Percentiles rank a stretch among this genome's conserved stretches.
Evolutionary conservation across 2,329 filamentous ascomycete species (phyloP).

Genomic region (Mollisia scopiformis): DNA sequence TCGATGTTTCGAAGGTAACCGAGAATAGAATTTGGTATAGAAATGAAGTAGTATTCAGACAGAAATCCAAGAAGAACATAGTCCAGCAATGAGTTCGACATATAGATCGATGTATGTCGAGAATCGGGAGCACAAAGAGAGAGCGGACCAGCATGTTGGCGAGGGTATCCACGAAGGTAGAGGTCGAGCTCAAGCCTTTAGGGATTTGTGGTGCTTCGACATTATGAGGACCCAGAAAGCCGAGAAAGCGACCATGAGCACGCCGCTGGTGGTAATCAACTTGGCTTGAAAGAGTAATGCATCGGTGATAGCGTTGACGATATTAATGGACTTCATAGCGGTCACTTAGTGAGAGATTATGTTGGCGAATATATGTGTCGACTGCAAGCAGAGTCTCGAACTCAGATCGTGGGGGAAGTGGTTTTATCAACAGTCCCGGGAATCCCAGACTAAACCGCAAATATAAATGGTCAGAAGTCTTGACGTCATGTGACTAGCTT

Average conservation of each 20-base stretch:
- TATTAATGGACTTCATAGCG: neutral
- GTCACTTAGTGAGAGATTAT: too few relatives aligned
- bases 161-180: neutral
- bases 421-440: too few relatives aligned
- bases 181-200: neutral
- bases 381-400: too few relatives aligned
- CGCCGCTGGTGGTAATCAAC: slow-evolving; percentile 9
- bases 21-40: too few relatives aligned
- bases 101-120: neutral
- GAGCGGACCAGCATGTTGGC: neutral
- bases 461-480: neutral
- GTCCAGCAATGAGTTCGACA: too few relatives aligned
- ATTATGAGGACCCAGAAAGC: slow-evolving; percentile 13
- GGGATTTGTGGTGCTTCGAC: slow-evolving; percentile 2
- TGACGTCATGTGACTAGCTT: slow-evolving; percentile 3
- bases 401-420: too few relatives aligned
- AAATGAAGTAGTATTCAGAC: neutral
- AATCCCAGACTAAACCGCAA: neutral
- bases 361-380: too few relatives aligned
- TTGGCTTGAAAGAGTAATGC: slow-evolving; percentile 7
- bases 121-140: neutral
- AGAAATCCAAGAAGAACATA: too few relatives aligned
- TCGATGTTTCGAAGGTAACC: neutral
- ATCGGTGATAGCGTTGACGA: too few relatives aligned
- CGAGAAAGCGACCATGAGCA: slow-evolving; percentile 8